phyloP scores from a whole-genome alignment of 2,329 filamentous ascomycete genomes.

The Aureobasidium zeae region DNA sequence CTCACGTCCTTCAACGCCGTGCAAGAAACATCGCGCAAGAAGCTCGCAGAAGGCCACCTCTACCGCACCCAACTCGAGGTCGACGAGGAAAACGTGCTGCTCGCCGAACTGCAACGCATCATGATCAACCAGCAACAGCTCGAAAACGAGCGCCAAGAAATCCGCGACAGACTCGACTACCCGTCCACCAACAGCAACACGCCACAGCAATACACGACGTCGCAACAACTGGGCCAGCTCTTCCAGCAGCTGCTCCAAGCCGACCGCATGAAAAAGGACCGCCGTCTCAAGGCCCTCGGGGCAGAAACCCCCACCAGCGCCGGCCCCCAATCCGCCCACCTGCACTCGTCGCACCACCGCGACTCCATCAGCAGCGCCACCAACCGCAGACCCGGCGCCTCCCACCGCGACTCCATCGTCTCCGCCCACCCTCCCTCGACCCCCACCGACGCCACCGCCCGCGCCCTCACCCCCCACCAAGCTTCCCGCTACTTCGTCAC shows the following conservation, averaged over 20 bases:
- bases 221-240: slow-evolving; percentile 66
- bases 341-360: slow-evolving; percentile 26
- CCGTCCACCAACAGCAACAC: slow-evolving; percentile 61
- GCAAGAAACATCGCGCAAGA: slow-evolving; percentile 71
- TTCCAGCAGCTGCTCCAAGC: slow-evolving; percentile 72
- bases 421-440: slow-evolving; percentile 26
- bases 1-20: slow-evolving; percentile 79
- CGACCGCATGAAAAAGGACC: slow-evolving; percentile 85
- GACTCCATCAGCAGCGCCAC: slow-evolving; percentile 35
- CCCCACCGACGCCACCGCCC: slow-evolving; percentile 25
- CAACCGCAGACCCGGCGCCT: slow-evolving; percentile 24
- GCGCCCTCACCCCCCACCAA: slow-evolving; percentile 62
- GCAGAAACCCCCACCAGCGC: slow-evolving; percentile 20
- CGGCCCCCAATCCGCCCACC: slow-evolving; percentile 16
- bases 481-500: slow-evolving; percentile 77
- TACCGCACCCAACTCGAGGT: slow-evolving; percentile 77
- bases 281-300: slow-evolving; percentile 29
- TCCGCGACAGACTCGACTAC: slow-evolving; percentile 79
- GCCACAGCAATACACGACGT: slow-evolving; percentile 62
- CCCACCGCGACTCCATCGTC: slow-evolving; percentile 36
- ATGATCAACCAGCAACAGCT: slow-evolving; percentile 76
- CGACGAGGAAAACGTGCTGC: slow-evolving; percentile 78
- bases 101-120: slow-evolving; percentile 87
- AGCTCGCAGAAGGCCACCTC: slow-evolving; percentile 71
- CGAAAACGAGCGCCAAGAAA: slow-evolving; percentile 77